Percentiles rank a stretch among this genome's conserved stretches.
Conservation (phyloP, 495 filamentous ascomycete genomes). For the Penicillium cosmopolitanum region DNA sequence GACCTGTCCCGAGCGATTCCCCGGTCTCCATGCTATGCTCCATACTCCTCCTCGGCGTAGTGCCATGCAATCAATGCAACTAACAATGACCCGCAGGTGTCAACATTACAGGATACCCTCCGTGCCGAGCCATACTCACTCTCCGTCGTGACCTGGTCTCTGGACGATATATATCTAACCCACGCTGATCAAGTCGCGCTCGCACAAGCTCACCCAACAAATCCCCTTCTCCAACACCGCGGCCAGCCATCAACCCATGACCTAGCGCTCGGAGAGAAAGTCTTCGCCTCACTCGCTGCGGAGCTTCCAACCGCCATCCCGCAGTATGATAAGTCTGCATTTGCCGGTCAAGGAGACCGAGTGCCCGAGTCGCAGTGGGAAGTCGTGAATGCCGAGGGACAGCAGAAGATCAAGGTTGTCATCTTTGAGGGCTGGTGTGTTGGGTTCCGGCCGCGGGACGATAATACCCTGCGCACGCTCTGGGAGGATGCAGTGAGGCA, state of each 20-base stretch:
- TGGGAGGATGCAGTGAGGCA: conserved; percentile 59
- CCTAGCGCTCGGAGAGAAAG: conserved; percentile 59
- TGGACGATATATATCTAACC: conserved; percentile 89
- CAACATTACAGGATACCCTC: conserved; percentile 67
- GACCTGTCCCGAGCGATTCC: background rate
- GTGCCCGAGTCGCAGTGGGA: conserved; percentile 62
- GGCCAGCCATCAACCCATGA: conserved; percentile 91
- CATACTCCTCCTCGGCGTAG: conserved; percentile 5
- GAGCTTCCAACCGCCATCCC: conserved; percentile 65
- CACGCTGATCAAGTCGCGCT: conserved; percentile 72
- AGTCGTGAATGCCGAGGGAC: conserved; percentile 59
- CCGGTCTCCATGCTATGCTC: background rate
- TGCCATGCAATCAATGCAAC: background rate
- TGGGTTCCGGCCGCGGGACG: conserved; percentile 72
- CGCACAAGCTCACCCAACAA: conserved; percentile 62
- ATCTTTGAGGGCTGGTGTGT: conserved; percentile 94
- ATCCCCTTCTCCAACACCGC: conserved; percentile 78
- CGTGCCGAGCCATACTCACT: conserved; percentile 67
- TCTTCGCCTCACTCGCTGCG: conserved; percentile 64
- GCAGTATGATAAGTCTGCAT: conserved; percentile 81
- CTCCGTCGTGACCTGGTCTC: conserved; percentile 75
- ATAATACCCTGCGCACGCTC: conserved; percentile 53
- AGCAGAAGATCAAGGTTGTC: conserved; percentile 58
- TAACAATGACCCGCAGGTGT: conserved; percentile 49
- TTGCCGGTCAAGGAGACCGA: conserved; percentile 79